Base-by-base conservation (phyloP, 345 rosid genomes). In the Arabidopsis arenosa region DNA sequence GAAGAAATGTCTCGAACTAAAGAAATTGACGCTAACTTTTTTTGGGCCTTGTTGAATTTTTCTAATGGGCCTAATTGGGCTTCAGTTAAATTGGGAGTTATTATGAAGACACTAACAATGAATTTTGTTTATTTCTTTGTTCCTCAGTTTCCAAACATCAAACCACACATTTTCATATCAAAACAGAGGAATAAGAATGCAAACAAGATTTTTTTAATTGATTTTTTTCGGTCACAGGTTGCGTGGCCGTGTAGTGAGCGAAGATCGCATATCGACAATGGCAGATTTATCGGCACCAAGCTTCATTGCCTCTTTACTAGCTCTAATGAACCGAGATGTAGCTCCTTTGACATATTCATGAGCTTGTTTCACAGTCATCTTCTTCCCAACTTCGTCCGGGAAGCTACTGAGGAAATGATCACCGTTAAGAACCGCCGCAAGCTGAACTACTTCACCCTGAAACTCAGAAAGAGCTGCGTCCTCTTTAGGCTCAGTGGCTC, bases 251-350 rank as follows among this genome's bases (percentile, higher is more conserved):
- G 99, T 90, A 37, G 96, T 92, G 59, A 95, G 97, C 0, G 96
- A 92, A 14, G 97, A 87, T 52, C 96, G 84, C 97, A 92, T 92
- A 81, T 95, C 93, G 5, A 95, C 99, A 82, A 92, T 92, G 32
- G 93, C 92, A 51, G 97, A 92, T 83, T 88, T 84, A 68, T 86
- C 84, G 5, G 99, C 99, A 32, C 97, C 97, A 55, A 95, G 76
- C 65, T 83, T 92, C 68, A 90, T 63, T 10, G 97, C 99, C 75
- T 90, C 96, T 88, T 90, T 92, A 79, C 99, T 95, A 12, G 97
- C 97, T 72, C 90, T 83, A 44, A 92, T 81, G 75, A 95, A 95
- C 75, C 97, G 80, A 9, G 92, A 75, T 2, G 88, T 83, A 1
- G 97, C 87, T 9, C 91, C 97, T 73, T 63, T 83, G 15, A 84